Base-by-base conservation (phyloP, 1,284 basidiomycete species). In the Bjerkandera adusta region DNA sequence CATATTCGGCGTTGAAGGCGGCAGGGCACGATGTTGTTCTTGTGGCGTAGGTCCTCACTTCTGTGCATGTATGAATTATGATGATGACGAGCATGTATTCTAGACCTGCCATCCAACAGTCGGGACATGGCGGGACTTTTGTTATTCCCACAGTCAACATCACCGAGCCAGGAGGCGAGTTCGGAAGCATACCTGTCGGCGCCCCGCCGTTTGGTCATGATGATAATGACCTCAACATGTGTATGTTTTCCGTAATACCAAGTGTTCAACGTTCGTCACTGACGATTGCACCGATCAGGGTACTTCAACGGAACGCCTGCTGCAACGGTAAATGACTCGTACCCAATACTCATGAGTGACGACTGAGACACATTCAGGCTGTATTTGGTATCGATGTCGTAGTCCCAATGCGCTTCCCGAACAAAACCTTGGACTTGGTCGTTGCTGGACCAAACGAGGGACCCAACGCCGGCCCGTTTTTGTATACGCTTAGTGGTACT, bases 281-380 rank as follows among this genome's bases (percentile, higher is more conserved):
- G 11, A 10, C 25, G 2, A 2, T 2, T 8, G 8, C n/a, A n/a
- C 22, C 7, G 6, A 10, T 10, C 32, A 63, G 62, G 55, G 41
- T 63, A 63, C 43, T 60, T 63, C 50, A 63, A 63, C 45, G 62
- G 59, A 13, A 63, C 61, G 1, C 61, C 61, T 18, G 54, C 57
- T 24, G 61, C 60, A 27, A 39, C 57, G 40, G 60, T 60, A 34
- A 32, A 48, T 39, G 5, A 5, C 18, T 4, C 20, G 11, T 27
- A 21, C 11, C 12, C 8, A 15, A 40, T 38, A 15, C 27, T 26
- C n/a, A 18, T 21, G 10, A 10, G 12, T 36, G 13, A 7, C 32
- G n/a, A 25, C 24, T 22, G 29, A 12, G 27, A 38, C 25, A 3
- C 38, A 5, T 38, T 3, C 37, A 61, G 60, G 56, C 53, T 16